phyloP scores from a whole-genome alignment of 2,329 filamentous ascomycete species.

The Colletotrichum sp. region DNA sequence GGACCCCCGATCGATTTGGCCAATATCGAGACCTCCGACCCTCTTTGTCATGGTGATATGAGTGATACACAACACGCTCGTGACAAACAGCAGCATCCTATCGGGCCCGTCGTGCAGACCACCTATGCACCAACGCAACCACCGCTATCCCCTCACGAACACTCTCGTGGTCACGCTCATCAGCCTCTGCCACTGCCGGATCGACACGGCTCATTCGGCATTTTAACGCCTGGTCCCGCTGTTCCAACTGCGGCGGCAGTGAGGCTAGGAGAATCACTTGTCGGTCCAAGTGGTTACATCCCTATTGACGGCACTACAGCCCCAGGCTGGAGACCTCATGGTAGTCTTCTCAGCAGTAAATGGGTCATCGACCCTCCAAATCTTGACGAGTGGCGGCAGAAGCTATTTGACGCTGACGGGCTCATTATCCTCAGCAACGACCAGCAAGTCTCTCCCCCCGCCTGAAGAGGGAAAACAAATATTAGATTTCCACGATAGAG shows the following conservation, averaged over 20 bases:
- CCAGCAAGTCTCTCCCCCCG: conserved; percentile 55
- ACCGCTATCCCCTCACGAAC: neutral
- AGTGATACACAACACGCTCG: conserved; percentile 1
- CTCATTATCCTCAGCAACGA: conserved; percentile 75
- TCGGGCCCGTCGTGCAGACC: neutral
- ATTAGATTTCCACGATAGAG: neutral
- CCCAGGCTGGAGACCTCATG: conserved; percentile 40
- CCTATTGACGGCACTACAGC: conserved; percentile 13
- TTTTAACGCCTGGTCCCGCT: conserved; percentile 42
- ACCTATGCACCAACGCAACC: neutral
- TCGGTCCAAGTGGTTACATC: conserved; percentile 26
- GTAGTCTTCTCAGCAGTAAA: conserved; percentile 57
- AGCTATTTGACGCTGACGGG: conserved; percentile 77
- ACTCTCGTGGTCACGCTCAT: neutral
- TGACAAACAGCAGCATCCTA: neutral
- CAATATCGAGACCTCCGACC: neutral
- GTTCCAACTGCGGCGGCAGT: conserved; percentile 33
- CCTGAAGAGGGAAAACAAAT: neutral
- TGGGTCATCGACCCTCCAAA: conserved; percentile 71
- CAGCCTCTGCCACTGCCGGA: conserved; percentile 19
- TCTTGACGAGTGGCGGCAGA: conserved; percentile 72
- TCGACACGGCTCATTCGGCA: conserved; percentile 49
- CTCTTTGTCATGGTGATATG: neutral
- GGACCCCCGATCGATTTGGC: conserved; percentile 4
- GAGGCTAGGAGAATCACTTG: conserved; percentile 41